Percentiles rank a stretch among this genome's conserved stretches.
These are phyloP conservation scores for Leersia perrieri DNA, from an alignment of 176 grass and related monocot genomes.

Conservation along the genomic window DNA sequence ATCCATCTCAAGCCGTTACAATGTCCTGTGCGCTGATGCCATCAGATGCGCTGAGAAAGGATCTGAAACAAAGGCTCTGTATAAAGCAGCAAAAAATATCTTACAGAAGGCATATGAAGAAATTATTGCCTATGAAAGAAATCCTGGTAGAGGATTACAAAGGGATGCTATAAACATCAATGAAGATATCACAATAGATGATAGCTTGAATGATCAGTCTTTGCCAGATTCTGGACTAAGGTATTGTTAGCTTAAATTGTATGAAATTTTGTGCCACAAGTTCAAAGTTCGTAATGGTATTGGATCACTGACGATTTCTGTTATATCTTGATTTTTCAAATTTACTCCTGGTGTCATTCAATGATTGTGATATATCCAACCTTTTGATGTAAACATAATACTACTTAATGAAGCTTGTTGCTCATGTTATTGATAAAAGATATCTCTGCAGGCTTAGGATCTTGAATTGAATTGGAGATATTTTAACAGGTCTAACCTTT, in stretches of 20 bases:
- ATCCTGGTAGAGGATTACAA: constrained; percentile 49
- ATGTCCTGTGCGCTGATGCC: constrained; percentile 68
- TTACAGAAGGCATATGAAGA: constrained; percentile 78
- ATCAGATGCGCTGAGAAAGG: constrained; percentile 77
- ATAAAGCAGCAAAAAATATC: constrained; percentile 82
- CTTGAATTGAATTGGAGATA: background rate
- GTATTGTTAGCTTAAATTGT: constrained; percentile 34
- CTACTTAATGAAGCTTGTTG: background rate
- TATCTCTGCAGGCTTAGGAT: background rate
- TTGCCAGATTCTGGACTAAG: constrained; percentile 76
- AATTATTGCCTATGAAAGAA: constrained; percentile 74
- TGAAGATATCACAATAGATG: constrained; percentile 78
- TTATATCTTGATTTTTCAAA: constrained; percentile 20
- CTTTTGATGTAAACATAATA: background rate
- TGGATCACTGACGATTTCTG: constrained; percentile 2
- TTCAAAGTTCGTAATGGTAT: background rate
- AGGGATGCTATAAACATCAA: constrained; percentile 93
- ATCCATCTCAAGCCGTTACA: constrained; percentile 56
- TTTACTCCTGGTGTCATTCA: background rate
- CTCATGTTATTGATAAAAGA: background rate
- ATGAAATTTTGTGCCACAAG: background rate
- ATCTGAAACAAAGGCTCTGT: constrained; percentile 49
- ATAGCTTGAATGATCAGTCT: constrained; percentile 63
- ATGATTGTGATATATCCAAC: background rate
- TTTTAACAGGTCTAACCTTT: background rate